Evolutionary conservation across 345 rosid genomes (phyloP).

Genomic region (Triadica sebifera): DNA sequence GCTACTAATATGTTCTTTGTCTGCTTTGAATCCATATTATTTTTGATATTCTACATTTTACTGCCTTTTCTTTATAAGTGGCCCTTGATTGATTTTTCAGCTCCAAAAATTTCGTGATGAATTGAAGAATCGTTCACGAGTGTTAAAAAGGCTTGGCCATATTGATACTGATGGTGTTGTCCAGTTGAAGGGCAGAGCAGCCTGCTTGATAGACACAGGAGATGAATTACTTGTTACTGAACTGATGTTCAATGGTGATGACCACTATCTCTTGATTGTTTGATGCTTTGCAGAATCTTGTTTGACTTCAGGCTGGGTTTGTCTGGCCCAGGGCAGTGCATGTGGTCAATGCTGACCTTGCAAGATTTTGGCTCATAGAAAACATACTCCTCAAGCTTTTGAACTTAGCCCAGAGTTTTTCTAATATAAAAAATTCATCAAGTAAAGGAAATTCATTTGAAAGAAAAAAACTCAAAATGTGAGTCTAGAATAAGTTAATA

Average conservation of each 20-base stretch:
- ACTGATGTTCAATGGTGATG: conserved; percentile 88
- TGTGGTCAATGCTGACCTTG: conserved; percentile 7
- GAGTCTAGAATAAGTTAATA: not conserved
- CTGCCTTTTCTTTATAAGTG: not conserved
- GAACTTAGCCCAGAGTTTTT: not conserved
- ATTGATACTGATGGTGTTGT: conserved; percentile 83
- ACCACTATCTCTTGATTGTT: conserved; percentile 8
- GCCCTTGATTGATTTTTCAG: conserved; percentile 41
- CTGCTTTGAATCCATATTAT: not conserved
- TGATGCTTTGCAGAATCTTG: conserved; percentile 12
- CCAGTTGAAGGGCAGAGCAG: conserved; percentile 94
- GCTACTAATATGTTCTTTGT: not conserved
- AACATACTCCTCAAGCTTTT: not conserved
- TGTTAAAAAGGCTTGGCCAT: conserved; percentile 92
- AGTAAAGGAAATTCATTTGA: not conserved
- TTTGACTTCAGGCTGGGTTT: conserved; percentile 15
- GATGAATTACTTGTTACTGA: conserved; percentile 98
- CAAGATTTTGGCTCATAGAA: conserved; percentile 1
- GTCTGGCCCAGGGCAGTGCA: conserved; percentile 4
- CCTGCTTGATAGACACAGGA: conserved; percentile 98
- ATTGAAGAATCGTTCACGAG: conserved; percentile 87
- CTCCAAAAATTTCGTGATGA: conserved; percentile 95
- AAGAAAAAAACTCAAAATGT: not conserved
- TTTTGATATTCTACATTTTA: not conserved
- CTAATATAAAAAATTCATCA: not conserved